phyloP scores from a whole-genome alignment of 2,329 filamentous ascomycete genomes.

The Dactylellina leptospora region DNA sequence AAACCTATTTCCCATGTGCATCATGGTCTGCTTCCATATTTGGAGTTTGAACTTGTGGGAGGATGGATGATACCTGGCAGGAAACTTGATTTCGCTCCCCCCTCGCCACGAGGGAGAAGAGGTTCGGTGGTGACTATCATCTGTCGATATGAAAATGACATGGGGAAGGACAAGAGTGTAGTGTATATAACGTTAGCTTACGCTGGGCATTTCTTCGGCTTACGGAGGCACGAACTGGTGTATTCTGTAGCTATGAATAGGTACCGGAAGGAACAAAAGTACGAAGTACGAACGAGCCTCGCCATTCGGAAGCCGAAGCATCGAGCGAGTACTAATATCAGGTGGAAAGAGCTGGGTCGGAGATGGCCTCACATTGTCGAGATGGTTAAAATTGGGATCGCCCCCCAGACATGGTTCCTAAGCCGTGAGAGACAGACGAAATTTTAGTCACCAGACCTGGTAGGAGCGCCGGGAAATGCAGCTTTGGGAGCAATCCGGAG shows the following conservation, averaged over 20 bases:
- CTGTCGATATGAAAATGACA: background rate
- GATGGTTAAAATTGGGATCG: conserved; percentile 7
- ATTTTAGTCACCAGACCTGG: background rate
- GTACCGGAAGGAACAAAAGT: background rate
- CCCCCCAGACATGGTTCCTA: background rate
- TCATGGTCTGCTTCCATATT: conserved; percentile 9
- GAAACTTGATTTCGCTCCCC: conserved; percentile 1
- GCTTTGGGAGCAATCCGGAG: background rate
- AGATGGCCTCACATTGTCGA: background rate
- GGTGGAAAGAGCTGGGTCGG: background rate
- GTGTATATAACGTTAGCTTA: background rate
- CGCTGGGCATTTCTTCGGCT: background rate
- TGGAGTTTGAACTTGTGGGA: conserved; percentile 14
- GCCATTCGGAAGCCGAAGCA: conserved; percentile 36
- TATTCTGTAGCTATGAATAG: background rate
- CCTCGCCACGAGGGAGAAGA: background rate
- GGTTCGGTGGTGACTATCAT: background rate
- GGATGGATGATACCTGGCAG: background rate
- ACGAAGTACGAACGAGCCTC: background rate
- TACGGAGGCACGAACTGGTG: background rate
- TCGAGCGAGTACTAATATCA: background rate
- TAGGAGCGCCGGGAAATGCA: background rate
- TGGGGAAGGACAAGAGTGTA: background rate
- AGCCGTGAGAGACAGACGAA: background rate
- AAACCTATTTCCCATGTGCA: background rate